phyloP scores from a whole-genome alignment of 2,329 filamentous ascomycete genomes.

The Boeremia exigua region DNA sequence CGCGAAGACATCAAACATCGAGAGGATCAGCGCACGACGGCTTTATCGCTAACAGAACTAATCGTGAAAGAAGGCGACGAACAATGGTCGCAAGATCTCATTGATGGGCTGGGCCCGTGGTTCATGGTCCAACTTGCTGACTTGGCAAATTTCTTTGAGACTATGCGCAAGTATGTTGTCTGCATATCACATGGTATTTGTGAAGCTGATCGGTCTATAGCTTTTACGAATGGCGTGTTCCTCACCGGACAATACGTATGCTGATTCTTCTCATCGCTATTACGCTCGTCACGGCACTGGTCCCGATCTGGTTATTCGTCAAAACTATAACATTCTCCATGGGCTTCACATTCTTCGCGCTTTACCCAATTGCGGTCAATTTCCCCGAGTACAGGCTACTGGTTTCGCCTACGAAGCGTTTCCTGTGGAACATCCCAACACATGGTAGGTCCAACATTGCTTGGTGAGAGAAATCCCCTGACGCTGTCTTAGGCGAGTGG shows the following conservation, averaged over 20 bases:
- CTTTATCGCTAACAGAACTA: constrained; percentile 43
- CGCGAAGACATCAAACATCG: constrained; percentile 41
- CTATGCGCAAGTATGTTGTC: constrained; percentile 37
- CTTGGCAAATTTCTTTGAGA: constrained; percentile 45
- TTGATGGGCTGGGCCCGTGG: constrained; percentile 39
- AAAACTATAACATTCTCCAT: constrained; percentile 36
- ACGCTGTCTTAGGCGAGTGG: constrained; percentile 35
- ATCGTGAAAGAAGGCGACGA: constrained; percentile 47
- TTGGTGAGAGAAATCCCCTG: not conserved
- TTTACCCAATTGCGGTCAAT: constrained; percentile 43
- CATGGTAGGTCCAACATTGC: constrained; percentile 25
- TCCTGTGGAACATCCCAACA: constrained; percentile 48
- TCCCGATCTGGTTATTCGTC: constrained; percentile 36
- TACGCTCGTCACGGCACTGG: constrained; percentile 31
- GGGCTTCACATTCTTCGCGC: constrained; percentile 43
- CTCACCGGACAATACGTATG: constrained; percentile 31
- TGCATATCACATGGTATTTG: no score
- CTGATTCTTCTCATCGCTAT: constrained; percentile 31
- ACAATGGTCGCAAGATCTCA: constrained; percentile 43
- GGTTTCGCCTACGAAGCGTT: constrained; percentile 43
- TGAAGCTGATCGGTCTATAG: constrained; percentile 11
- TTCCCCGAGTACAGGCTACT: constrained; percentile 47
- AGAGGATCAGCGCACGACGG: constrained; percentile 38
- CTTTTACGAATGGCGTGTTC: constrained; percentile 49
- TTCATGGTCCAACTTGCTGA: constrained; percentile 47